phyloP scores from a whole-genome alignment of 2,329 filamentous ascomycete genomes.

The Epichloe bromicola region DNA sequence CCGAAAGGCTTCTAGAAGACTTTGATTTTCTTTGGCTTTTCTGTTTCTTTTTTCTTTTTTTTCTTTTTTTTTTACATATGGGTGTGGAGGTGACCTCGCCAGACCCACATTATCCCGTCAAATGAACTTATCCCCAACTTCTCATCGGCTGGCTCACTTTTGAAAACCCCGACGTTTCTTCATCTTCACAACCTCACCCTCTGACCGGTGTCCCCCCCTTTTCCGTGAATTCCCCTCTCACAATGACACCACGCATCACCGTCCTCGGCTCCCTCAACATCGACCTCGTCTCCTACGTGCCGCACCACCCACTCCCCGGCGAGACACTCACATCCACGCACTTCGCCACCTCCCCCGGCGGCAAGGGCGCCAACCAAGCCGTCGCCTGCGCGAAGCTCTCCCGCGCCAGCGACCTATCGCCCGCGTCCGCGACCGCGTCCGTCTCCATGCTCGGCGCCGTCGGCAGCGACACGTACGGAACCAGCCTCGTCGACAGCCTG shows the following conservation, averaged over 20 bases:
- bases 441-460: slow-evolving; percentile 66
- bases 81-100: too few species aligned
- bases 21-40: too few species aligned
- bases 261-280: slow-evolving; percentile 90
- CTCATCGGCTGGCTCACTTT: too few species aligned
- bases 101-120: too few species aligned
- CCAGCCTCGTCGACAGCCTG: slow-evolving; percentile 45
- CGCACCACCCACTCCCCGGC: slow-evolving; percentile 69
- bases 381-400: slow-evolving; percentile 78
- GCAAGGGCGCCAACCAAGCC: slow-evolving; percentile 93
- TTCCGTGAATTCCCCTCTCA: background rate
- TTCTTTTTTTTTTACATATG: too few species aligned
- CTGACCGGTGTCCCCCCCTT: background rate
- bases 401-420: slow-evolving; percentile 28
- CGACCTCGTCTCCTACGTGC: slow-evolving; percentile 80
- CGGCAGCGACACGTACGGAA: slow-evolving; percentile 54
- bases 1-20: too few species aligned
- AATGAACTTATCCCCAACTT: too few species aligned
- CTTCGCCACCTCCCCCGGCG: slow-evolving; percentile 72
- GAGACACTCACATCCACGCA: slow-evolving; percentile 74
- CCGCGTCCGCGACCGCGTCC: slow-evolving; percentile 18
- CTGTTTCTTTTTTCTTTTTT: too few species aligned
- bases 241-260: slow-evolving; percentile 42
- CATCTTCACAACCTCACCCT: too few species aligned
- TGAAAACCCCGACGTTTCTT: too few species aligned